Evolutionary conservation across 2,329 filamentous ascomycete species (phyloP).

Genomic region (Blastomyces percursus): DNA sequence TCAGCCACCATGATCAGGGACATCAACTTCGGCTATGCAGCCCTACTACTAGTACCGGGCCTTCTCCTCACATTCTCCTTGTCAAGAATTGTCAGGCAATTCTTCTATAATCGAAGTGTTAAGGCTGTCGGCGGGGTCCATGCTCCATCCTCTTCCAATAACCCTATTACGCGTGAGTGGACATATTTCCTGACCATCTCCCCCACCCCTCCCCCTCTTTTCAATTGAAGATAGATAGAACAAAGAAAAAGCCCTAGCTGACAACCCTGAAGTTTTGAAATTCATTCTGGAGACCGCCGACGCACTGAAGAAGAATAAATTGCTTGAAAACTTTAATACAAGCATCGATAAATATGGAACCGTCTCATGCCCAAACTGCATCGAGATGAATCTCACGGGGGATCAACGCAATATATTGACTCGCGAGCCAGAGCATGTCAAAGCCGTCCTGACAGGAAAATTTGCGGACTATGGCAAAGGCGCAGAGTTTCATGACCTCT

Average conservation of each 20-base stretch:
- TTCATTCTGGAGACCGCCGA: slow-evolving; percentile 2
- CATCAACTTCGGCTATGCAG: not conserved
- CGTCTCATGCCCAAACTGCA: slow-evolving; percentile 40
- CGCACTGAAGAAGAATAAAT: slow-evolving; percentile 11
- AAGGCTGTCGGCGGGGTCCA: slow-evolving; percentile 6
- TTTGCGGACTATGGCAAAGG: slow-evolving; percentile 73
- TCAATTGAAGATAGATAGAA: not conserved
- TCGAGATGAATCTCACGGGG: slow-evolving; percentile 44
- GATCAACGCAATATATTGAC: slow-evolving; percentile 55
- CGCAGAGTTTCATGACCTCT: slow-evolving; percentile 59
- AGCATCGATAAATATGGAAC: slow-evolving; percentile 35
- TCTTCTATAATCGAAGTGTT: slow-evolving; percentile 7
- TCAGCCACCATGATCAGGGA: not conserved
- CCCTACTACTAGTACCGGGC: not conserved
- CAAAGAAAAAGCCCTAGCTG: not conserved
- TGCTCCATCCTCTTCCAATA: slow-evolving; percentile 4
- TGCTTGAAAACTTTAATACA: slow-evolving; percentile 46
- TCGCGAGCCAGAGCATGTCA: slow-evolving; percentile 69
- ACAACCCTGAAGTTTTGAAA: not conserved
- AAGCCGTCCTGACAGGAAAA: slow-evolving; percentile 66
- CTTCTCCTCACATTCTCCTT: not conserved
- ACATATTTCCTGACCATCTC: not conserved
- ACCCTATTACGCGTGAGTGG: not conserved
- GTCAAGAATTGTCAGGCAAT: not conserved
- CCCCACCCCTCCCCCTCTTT: not conserved